phyloP scores from a whole-genome alignment of 2,329 filamentous ascomycete species.

The Trichoderma atrobrunneum region DNA sequence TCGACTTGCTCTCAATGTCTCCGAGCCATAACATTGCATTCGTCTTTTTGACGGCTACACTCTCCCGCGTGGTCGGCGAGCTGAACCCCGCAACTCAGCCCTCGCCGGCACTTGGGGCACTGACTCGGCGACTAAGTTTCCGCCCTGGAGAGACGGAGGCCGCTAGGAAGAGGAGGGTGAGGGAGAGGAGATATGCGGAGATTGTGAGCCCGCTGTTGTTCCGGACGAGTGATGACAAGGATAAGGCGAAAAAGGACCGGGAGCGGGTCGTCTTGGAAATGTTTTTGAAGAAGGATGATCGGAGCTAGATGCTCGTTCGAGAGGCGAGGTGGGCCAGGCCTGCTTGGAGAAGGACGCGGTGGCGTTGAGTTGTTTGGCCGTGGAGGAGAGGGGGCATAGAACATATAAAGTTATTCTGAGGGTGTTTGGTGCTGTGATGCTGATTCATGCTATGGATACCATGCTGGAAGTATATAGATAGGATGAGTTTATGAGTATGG shows the following conservation, averaged over 20 bases:
- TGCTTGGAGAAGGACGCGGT: slow-evolving; percentile 4
- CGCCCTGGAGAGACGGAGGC: slow-evolving; percentile 35
- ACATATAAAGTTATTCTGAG: background rate
- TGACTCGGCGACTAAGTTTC: slow-evolving; percentile 48
- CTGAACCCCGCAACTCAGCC: slow-evolving; percentile 41
- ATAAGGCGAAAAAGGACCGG: slow-evolving; percentile 57
- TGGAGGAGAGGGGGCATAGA: background rate
- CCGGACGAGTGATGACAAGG: slow-evolving; percentile 53
- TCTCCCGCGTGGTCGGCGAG: slow-evolving; percentile 54
- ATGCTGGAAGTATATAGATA: slow-evolving; percentile 1
- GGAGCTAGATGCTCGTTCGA: slow-evolving; percentile 28
- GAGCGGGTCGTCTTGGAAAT: slow-evolving; percentile 67
- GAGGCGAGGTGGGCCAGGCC: slow-evolving; percentile 17
- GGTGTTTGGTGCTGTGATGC: background rate
- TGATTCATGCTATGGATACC: slow-evolving; percentile 1
- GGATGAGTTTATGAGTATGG: background rate
- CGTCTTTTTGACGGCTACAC: slow-evolving; percentile 78
- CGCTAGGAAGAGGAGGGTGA: slow-evolving; percentile 48
- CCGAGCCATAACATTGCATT: slow-evolving; percentile 86
- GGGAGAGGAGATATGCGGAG: slow-evolving; percentile 61
- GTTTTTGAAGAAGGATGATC: slow-evolving; percentile 48
- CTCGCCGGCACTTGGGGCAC: slow-evolving; percentile 27
- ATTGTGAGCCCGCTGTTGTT: slow-evolving; percentile 65
- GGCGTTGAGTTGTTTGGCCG: no score
- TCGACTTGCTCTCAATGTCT: slow-evolving; percentile 69